phyloP scores from a whole-genome alignment of 2,329 filamentous ascomycete species.

The Clonostachys sp. region DNA sequence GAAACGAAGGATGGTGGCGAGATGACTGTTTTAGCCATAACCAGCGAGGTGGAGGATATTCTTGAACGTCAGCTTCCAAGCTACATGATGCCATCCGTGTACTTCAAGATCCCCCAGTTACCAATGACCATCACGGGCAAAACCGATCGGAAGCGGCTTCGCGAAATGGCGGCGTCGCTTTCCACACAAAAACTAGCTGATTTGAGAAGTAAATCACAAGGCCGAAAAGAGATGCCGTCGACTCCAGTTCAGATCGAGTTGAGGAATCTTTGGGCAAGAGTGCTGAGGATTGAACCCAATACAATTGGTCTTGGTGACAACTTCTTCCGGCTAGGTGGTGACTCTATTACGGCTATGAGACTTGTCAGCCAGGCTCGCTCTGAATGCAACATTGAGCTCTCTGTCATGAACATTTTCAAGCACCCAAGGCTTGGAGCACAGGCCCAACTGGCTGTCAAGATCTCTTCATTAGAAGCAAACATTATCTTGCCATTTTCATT shows the following conservation, averaged over 20 bases:
- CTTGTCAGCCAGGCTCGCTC: conserved; percentile 49
- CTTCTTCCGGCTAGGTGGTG: conserved; percentile 57
- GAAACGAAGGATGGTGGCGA: not conserved
- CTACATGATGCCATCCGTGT: conserved; percentile 2
- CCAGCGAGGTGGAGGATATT: not conserved
- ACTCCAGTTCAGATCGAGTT: not conserved
- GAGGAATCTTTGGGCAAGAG: conserved; percentile 2
- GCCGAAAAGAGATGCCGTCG: not conserved
- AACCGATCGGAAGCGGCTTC: not conserved
- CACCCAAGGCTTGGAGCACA: conserved; percentile 43
- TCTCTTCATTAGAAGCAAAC: not conserved
- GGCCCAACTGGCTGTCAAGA: conserved; percentile 19
- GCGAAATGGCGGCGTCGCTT: not conserved
- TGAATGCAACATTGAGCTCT: conserved; percentile 36
- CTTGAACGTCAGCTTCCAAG: not conserved
- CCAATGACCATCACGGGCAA: conserved; percentile 1
- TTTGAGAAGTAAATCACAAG: conserved; percentile 1
- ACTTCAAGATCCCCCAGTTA: not conserved
- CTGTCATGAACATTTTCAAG: conserved; percentile 51
- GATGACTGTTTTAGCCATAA: not conserved
- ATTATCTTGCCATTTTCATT: not conserved
- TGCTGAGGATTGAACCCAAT: not conserved
- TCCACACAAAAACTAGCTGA: conserved; percentile 8
- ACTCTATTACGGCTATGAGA: conserved; percentile 58
- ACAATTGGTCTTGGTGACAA: conserved; percentile 46